Evolutionary conservation across 2,329 filamentous ascomycete species (phyloP).

Genomic region (Colletotrichum navitas): DNA sequence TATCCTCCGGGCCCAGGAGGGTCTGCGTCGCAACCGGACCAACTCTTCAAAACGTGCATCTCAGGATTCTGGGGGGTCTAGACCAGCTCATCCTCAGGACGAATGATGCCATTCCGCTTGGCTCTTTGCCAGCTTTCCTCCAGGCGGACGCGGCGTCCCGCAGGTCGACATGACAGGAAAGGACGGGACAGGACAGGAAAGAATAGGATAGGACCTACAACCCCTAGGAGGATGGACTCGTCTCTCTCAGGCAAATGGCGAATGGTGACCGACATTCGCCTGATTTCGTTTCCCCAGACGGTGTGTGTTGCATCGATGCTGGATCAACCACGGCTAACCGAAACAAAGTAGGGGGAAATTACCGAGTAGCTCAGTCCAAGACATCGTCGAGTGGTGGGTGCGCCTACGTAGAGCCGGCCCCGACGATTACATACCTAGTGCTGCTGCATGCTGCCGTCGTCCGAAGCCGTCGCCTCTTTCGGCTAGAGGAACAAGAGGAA

Average conservation of each 20-base stretch:
- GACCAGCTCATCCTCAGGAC: background rate
- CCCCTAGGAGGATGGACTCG: background rate
- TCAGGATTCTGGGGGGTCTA: background rate
- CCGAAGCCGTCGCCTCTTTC: slow-evolving; percentile 4
- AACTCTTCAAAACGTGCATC: background rate
- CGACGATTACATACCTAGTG: no score
- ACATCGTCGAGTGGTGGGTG: background rate
- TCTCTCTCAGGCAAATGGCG: background rate
- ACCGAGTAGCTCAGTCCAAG: background rate
- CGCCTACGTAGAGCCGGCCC: background rate
- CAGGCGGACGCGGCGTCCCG: background rate
- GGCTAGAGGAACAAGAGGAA: background rate
- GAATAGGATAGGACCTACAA: background rate
- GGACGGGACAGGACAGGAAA: no score
- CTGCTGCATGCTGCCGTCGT: background rate
- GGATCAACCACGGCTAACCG: slow-evolving; percentile 6
- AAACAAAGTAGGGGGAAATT: background rate
- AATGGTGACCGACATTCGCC: background rate
- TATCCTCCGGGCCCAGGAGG: slow-evolving; percentile 2
- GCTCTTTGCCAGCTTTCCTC: background rate
- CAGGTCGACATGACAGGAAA: no score
- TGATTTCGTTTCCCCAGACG: background rate
- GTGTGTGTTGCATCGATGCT: slow-evolving; percentile 4
- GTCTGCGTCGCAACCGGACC: background rate
- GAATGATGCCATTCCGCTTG: slow-evolving; percentile 14